A percentile compares a stretch with the other conserved stretches of the same genome.
phyloP scores from a whole-genome alignment of 768 basidiomycete species.

The Hypsizygus marmoreus region DNA sequence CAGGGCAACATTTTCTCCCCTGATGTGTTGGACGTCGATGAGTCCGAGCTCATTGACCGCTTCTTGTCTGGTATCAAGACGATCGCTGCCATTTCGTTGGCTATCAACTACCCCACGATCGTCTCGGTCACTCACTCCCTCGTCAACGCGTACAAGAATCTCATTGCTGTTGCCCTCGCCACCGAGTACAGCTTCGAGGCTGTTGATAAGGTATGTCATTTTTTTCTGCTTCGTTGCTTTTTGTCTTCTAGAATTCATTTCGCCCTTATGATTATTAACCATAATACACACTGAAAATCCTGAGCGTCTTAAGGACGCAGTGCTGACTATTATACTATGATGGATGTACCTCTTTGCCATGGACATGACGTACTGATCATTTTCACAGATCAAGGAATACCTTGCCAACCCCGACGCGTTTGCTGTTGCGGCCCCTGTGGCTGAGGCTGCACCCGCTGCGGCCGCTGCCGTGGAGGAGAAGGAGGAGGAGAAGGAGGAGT shows the following conservation, averaged over 20 bases:
- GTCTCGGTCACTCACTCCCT: conserved; percentile 93
- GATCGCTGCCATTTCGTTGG: conserved; percentile 94
- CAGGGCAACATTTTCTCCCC: conserved; percentile 91
- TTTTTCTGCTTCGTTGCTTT: conserved; percentile 10
- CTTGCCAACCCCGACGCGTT: conserved; percentile 99
- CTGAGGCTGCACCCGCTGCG: conserved; percentile 56
- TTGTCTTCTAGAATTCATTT: conserved; percentile 11
- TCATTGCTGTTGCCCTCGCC: conserved; percentile 82
- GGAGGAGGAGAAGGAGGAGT: conserved; percentile 83
- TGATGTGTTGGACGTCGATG: conserved; percentile 89
- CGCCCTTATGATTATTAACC: conserved; percentile 33
- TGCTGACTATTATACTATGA: conserved; percentile 34
- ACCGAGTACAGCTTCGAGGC: conserved; percentile 97
- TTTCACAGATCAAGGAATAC: conserved; percentile 84
- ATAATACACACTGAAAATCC: conserved; percentile 83
- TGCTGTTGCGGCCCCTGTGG: conserved; percentile 73
- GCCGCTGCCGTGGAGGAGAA: conserved; percentile 69
- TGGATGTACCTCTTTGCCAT: conserved; percentile 22
- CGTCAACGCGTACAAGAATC: conserved; percentile 99
- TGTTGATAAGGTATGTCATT: conserved; percentile 76
- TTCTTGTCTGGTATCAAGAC: conserved; percentile 95
- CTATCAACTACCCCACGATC: conserved; percentile 93
- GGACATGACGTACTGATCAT: conserved; percentile 17
- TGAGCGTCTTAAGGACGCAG: conserved; percentile 55
- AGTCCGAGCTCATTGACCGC: conserved; percentile 85